Base-by-base conservation (phyloP, 75 land plant species). In the Cupressus sempervirens region DNA sequence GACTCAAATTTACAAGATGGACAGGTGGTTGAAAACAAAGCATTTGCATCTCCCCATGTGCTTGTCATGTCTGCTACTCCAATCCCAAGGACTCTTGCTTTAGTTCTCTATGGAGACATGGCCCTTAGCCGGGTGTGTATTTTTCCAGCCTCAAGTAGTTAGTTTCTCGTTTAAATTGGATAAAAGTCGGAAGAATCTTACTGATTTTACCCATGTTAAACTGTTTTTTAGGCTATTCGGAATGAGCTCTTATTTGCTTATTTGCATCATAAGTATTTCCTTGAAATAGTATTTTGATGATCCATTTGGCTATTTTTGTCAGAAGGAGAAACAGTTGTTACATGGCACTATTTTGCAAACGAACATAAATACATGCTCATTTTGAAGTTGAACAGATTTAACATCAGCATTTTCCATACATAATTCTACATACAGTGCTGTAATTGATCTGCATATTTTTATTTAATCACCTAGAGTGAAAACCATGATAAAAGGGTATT, bases 61-160 rank as follows among this genome's bases (percentile, higher is more conserved):
- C 94, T 97, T 88, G 95, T 96, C 34, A 92, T 97, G 93, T 91
- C 99, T 29, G 99, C 99, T 38, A 97, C 99, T 82, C 99, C 99
- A 29, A 97, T 97, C 52, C 99, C 99, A 76, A 92, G 99, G 83
- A 94, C 98, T 35, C 89, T 97, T 76, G 99, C 99, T 45, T 86
- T 96, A 84, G 92, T 96, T 82, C 84, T 96, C 79, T 93, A 97
- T 92, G 99, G 98, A 52, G 98, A 97, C 83, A 93, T 97, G 93
- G 90, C 96, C 65, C 86, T 97, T 36, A 96, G 94, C 83, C 93
- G 94, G 88, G 99, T 96, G 74, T 88, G 88, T 90, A 52, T 30
- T 15, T 3, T 85, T 2, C 20, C 38, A 38, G 30, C 9, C 53
- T 58, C 29, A 65, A 36, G n/a, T 70, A 30, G 16, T 76, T 45